Base-by-base conservation (phyloP, 805 yeast genomes). In the Saturnispora hagleri region DNA sequence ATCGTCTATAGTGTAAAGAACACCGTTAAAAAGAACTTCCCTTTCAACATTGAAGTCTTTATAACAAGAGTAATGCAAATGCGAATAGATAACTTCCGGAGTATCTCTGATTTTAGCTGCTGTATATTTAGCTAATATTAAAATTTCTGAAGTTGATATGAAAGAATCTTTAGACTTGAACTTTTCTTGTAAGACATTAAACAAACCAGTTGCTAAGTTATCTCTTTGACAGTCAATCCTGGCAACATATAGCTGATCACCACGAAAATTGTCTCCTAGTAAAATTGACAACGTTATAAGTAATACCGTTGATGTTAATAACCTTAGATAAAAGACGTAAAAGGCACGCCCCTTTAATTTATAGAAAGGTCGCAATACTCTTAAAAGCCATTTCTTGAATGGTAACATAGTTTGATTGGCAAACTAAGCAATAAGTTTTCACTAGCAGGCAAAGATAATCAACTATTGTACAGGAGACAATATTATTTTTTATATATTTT, bases 201-300 rank as follows among this genome's bases (percentile, higher is more conserved):
- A 80, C 8, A 81, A 62, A 1, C 86, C 86, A 18, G 65, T 58
- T 1, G 81, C 73, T 18, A 81, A 76, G 53, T 78, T 80, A 6
- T 73, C 62, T 56, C 76, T 81, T 4, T 76, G 70, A 53, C 81
- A 78, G 57, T 75, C 73, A 38, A 81, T 65, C 40, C 72, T 59
- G 12, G 48, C 36, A 13, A 54, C 38, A 22, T 54, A 55, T 3
- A 49, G 10, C 5, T 13, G 17, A 3, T 36, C 24, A 5, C 53
- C 54, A 15, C 22, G 33, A 17, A 17, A 36, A 8, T 18, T 36
- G 4, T 20, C 17, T 3, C 43, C 41, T 12, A 57, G 12, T 12
- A 58, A 18, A 3, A 48, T 18, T 6, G 48, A 17, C 10, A 50
- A 40, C 3, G 45, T 26, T 13, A 50, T 27, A 2, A 55, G 13